Conservation (phyloP, 164 flowering plant genomes). For the Vitis labrusca region DNA sequence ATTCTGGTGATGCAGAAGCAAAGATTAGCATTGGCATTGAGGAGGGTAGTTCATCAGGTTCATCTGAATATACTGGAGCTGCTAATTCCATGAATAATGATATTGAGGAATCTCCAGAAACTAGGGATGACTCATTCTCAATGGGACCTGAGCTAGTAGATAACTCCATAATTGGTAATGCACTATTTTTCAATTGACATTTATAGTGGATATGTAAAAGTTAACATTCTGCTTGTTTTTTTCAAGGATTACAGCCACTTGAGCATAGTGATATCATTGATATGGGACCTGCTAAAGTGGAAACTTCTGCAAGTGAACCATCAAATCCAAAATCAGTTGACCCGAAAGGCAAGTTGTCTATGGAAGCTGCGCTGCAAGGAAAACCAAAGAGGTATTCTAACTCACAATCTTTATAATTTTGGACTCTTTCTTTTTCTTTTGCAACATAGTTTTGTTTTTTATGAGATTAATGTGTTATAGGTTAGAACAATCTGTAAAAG, state of each 20-base stretch:
- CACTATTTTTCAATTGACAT: not conserved
- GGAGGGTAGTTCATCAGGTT: constrained; percentile 6
- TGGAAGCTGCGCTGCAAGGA: constrained; percentile 43
- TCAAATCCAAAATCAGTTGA: constrained; percentile 16
- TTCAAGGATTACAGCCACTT: constrained; percentile 56
- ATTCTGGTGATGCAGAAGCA: constrained; percentile 16
- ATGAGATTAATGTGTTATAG: constrained; percentile 30
- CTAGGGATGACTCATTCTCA: constrained; percentile 9
- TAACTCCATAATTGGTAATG: constrained; percentile 35
- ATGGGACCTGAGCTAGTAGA: constrained; percentile 15
- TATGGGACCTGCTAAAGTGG: constrained; percentile 13
- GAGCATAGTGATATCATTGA: constrained; percentile 15
- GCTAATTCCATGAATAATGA: not conserved
- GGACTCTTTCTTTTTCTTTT: not conserved
- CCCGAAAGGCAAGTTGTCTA: constrained; percentile 13
- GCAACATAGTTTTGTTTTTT: not conserved
- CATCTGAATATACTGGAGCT: not conserved
- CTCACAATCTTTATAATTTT: not conserved
- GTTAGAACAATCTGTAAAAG: constrained; percentile 40
- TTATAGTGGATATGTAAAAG: not conserved
- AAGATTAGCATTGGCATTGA: constrained; percentile 3
- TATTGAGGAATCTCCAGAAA: constrained; percentile 8
- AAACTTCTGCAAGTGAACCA: constrained; percentile 18
- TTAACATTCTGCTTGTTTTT: constrained; percentile 27
- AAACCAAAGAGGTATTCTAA: constrained; percentile 48